Evolutionary conservation across 164 flowering plant genomes (phyloP), one percentile per base, ranked within the genome.

Genomic region (Protea cynaroides): DNA sequence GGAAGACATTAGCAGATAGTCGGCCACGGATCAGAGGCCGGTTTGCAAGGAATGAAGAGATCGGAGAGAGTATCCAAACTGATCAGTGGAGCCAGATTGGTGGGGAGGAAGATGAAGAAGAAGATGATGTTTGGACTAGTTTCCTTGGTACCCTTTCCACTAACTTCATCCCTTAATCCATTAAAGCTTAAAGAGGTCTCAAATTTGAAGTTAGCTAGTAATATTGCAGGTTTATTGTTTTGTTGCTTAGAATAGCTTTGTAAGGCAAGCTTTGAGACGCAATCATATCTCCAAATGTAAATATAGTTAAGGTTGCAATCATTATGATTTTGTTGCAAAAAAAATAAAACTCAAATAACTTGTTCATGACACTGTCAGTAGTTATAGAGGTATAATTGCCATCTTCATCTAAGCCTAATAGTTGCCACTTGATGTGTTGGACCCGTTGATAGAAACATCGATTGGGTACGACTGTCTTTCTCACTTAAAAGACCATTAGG

Each of bases 1-100:
- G 89, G 74, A 85, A 85, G 68, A 83, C 85, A 21, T 65, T 83
- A 62, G 89, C 87, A 8, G 85, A 85, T 51, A 83, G 87, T 56
- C 70, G 87, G 23, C 87, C 87, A 25, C 72, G 89, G 0, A 75
- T 85, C 46, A 80, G 85, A 73, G 89, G 89, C 0, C 56, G 87
- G 19, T 85, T 85, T 72, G 89, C 85, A 4, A 78, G 80, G 71
- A 85, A 83, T 44, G 84, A 81, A 0, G 85, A 85, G 44, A 57
- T 68, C 4, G 80, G 72, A 44, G 77, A 75, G 70, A 68, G 57
- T 65, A 51, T 65, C 50, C 72, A 63, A 22, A 62, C 38, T 47
- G n/a, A n/a, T n/a, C 73, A 79, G 63, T 72, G 76, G 76, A 70
- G 60, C 23, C 75, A 72, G 2, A 46, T 53, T 10, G 49, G 63